A percentile compares a stretch with the other conserved stretches of the same genome.
Evolutionary conservation across 2,329 filamentous ascomycete species (phyloP).

Genomic region (Camillea tinctor): DNA sequence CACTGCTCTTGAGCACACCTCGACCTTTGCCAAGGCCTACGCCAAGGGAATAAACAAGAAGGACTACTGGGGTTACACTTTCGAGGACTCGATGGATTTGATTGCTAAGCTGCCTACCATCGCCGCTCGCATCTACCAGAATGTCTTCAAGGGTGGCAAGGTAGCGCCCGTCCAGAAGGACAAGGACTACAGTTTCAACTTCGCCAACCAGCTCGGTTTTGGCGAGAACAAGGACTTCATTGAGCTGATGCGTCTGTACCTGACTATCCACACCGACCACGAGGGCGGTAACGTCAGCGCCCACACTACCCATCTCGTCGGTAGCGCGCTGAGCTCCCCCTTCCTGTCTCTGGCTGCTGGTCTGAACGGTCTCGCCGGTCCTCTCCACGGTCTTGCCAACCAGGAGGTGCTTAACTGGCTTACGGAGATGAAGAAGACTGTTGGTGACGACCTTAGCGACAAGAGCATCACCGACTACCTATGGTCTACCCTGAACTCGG

Average conservation of each 20-base stretch:
- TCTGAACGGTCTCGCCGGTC: constrained; percentile 96
- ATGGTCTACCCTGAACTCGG: constrained; percentile 93
- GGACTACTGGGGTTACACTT: constrained; percentile 99
- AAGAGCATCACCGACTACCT: constrained; percentile 97
- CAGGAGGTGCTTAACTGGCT: constrained; percentile 99
- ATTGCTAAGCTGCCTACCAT: constrained; percentile 99
- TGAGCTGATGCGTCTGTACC: constrained; percentile 97
- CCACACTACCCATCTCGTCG: constrained; percentile 98
- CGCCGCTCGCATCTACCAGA: constrained; percentile 98
- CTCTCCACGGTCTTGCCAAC: constrained; percentile 98
- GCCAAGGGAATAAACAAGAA: constrained; percentile 99
- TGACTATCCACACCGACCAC: constrained; percentile 99
- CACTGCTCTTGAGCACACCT: constrained; percentile 97
- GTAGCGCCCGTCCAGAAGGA: constrained; percentile 94
- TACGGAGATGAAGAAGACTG: constrained; percentile 93
- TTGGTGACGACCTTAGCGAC: constrained; percentile 95
- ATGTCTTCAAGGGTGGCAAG: constrained; percentile 99
- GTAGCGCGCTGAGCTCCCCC: constrained; percentile 92
- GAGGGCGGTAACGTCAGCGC: constrained; percentile 99
- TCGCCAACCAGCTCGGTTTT: constrained; percentile 98
- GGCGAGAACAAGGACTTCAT: constrained; percentile 93
- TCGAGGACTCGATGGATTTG: constrained; percentile 99
- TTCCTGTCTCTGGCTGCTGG: constrained; percentile 96
- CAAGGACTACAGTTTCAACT: constrained; percentile 99
- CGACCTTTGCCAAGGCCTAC: constrained; percentile 96